Conservation (phyloP, 208 protist genomes). For the Leishmania tarentolae region DNA sequence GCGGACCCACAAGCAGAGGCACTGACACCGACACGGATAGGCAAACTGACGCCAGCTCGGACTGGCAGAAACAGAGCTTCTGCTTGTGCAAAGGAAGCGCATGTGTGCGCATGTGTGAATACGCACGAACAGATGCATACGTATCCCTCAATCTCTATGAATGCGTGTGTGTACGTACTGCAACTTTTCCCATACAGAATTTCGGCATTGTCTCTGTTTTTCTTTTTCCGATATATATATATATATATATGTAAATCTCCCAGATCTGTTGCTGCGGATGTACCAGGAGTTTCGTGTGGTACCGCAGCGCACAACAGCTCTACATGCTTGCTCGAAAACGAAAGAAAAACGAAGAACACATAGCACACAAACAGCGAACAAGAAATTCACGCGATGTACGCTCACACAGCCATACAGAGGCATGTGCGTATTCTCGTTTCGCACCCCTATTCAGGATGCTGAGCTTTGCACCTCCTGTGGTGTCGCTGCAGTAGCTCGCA, state of each 20-base stretch:
- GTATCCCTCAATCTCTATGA: background rate
- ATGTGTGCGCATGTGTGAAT: background rate
- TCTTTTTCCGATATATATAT: background rate
- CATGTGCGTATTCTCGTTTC: background rate
- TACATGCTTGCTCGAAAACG: background rate
- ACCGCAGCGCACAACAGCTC: background rate
- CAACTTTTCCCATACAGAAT: background rate
- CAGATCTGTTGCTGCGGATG: background rate
- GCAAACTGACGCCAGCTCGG: background rate
- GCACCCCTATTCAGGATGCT: background rate
- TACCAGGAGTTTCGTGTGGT: background rate
- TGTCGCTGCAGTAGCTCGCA: background rate
- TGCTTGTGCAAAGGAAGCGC: background rate
- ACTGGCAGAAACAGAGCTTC: background rate
- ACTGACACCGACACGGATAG: background rate
- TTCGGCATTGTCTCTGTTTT: background rate
- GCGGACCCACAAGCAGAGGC: no score
- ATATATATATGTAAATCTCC: background rate
- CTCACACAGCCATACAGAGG: background rate
- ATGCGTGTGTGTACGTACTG: background rate
- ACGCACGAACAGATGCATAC: background rate
- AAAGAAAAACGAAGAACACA: background rate
- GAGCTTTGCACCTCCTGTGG: background rate
- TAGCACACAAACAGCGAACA: background rate
- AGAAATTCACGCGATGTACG: background rate